phyloP scores from a whole-genome alignment of 805 yeast genomes.

The Kodamaea lidongshanica region DNA sequence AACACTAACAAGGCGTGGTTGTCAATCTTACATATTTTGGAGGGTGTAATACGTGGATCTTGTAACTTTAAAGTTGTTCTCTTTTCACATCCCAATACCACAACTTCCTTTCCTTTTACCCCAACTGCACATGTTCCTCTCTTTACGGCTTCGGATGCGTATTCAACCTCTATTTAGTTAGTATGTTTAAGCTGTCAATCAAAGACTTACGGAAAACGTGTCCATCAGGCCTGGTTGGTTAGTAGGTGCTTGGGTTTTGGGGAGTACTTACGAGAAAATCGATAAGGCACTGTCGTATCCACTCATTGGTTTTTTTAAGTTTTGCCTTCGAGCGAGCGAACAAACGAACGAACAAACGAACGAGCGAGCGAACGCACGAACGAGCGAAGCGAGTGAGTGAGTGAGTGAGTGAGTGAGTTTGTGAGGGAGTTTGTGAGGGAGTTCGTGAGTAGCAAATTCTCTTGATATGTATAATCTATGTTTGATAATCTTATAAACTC shows the following conservation, averaged over 20 bases:
- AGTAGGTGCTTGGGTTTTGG: constrained; percentile 14
- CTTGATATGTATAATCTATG: no score
- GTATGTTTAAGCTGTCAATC: constrained; percentile 14
- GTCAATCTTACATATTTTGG: constrained; percentile 87
- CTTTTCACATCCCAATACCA: constrained; percentile 94
- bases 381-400: no score
- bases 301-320: constrained; percentile 53
- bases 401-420: no score
- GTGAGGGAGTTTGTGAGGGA: no score
- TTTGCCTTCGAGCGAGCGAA: constrained; percentile 11
- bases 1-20: constrained; percentile 87
- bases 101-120: constrained; percentile 81
- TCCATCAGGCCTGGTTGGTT: constrained; percentile 83
- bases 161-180: constrained; percentile 71
- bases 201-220: constrained; percentile 79
- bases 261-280: constrained; percentile 74
- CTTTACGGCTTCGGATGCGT: constrained; percentile 95
- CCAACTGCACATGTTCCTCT: constrained; percentile 99
- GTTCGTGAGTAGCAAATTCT: no score
- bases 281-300: constrained; percentile 99
- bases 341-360: no score
- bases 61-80: constrained; percentile 92
- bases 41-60: constrained; percentile 93
- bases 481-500: no score
- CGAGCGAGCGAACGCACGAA: no score